Base-by-base conservation (phyloP, 495 filamentous ascomycete species). In the Penicillium pancosmium region DNA sequence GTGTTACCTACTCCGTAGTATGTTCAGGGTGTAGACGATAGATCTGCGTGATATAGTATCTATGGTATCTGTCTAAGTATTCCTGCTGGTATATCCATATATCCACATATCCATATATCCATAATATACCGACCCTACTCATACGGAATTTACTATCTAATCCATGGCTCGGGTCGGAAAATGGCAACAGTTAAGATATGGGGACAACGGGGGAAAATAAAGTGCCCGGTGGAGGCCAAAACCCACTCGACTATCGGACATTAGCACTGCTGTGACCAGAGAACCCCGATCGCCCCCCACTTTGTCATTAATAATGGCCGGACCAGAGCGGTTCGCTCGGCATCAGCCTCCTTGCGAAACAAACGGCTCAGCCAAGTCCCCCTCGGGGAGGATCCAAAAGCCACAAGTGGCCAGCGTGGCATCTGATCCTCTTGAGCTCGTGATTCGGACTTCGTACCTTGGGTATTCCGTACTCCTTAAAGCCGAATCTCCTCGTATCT, bases 381-480 rank as follows among this genome's bases (percentile, higher is more conserved):
- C 16, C n/a, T 46, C 41, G 16, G 41, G 41, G 41, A 21, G 41
- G 46, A 27, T 1, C 11, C 16, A 15, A 7, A 48, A 48, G 41
- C 41, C 41, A 44, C 35, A 50, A 62, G 18, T 57, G 63, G 66
- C 66, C 66, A 68, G 60, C 46, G 60, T 68, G 60, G 60, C 57
- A 48, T 48, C 12, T 48, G 21, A 44, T 44, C 63, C 44, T 46
- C 51, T 21, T 34, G 44, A 31, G 13, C 62, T 65, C 67, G 60
- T 70, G 62, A 68, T 55, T 65, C 62, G 60, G 19, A 25, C 15
- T 48, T 48, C 46, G 46, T 48, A 48, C n/a, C 41, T 21, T 16
- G 12, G 2, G 18, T 46, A n/a, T 7, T 38, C 41, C 41, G 41
- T 44, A 44, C 7, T 31, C 27, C 27, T 2, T 31, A 31, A 31